A percentile compares a stretch with the other conserved stretches of the same genome.
Evolutionary conservation across 169 alveolate genomes (phyloP).

Genomic region (Babesia bigemina): DNA sequence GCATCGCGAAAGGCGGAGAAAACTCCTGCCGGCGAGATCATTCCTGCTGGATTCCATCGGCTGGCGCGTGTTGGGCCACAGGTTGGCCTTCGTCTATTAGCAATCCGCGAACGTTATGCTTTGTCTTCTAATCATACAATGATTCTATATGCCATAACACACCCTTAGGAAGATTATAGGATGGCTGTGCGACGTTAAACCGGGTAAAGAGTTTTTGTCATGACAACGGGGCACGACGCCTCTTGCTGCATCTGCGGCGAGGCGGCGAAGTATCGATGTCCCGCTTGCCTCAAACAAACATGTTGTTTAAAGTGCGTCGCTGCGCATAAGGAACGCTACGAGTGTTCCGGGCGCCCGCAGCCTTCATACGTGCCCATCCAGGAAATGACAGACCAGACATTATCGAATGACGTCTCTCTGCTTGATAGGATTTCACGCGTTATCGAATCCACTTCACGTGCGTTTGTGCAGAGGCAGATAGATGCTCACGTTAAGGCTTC

Average conservation of each 20-base stretch:
- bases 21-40: neutral
- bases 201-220: neutral
- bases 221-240: neutral
- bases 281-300: constrained; percentile 37
- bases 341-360: constrained; percentile 20
- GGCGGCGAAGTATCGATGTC: constrained; percentile 57
- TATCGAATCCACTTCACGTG: constrained; percentile 61
- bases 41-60: constrained; percentile 1
- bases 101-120: neutral
- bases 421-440: constrained; percentile 40
- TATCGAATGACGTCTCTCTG: constrained; percentile 30
- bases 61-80: neutral
- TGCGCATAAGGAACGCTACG: constrained; percentile 24
- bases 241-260: constrained; percentile 37
- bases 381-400: constrained; percentile 38
- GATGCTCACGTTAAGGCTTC: constrained; percentile 6
- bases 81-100: too few species aligned
- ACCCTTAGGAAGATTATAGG: neutral
- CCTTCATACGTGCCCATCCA: constrained; percentile 22
- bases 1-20: neutral
- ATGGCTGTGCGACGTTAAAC: too few species aligned
- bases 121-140: neutral
- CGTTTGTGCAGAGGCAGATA: constrained; percentile 40
- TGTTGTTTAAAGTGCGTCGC: constrained; percentile 50
- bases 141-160: neutral